phyloP scores from a whole-genome alignment of 163 green algal species.

The Volvox carteri region DNA sequence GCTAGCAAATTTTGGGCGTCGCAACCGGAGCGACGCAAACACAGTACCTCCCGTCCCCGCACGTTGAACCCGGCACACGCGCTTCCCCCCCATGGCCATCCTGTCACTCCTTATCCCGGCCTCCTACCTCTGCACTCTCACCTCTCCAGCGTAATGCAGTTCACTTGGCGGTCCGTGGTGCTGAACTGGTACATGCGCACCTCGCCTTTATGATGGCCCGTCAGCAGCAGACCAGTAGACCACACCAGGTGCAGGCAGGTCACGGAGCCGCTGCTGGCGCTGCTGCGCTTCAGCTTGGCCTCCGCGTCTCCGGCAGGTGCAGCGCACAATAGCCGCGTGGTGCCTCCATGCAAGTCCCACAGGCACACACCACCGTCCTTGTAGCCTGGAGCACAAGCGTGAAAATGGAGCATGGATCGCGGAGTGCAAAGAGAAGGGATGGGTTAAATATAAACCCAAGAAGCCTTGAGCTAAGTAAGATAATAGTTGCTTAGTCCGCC shows the following conservation, averaged over 20 bases:
- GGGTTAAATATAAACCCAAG: too few species aligned
- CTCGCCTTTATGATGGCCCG: conserved; percentile 62
- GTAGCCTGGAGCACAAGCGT: conserved; percentile 36
- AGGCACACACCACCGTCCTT: conserved; percentile 60
- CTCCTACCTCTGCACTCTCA: too few species aligned
- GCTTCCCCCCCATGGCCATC: too few species aligned
- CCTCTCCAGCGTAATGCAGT: conserved; percentile 29
- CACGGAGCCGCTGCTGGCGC: conserved; percentile 30
- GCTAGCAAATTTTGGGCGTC: too few species aligned
- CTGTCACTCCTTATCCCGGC: too few species aligned
- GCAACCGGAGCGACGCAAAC: too few species aligned
- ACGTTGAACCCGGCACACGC: too few species aligned
- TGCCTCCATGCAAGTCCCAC: conserved; percentile 59
- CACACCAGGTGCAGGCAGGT: conserved; percentile 59
- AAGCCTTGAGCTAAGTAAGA: too few species aligned
- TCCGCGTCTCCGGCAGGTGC: conserved; percentile 12
- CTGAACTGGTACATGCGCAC: conserved; percentile 67
- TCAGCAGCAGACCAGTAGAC: conserved; percentile 61
- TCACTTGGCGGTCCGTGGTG: neutral
- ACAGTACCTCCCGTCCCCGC: too few species aligned
- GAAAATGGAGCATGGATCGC: too few species aligned
- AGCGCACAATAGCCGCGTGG: conserved; percentile 45
- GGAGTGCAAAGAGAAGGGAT: too few species aligned
- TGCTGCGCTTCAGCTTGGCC: neutral
- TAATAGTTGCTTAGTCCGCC: too few species aligned